These are phyloP conservation scores for Meyerozyma athensensis DNA, from an alignment of 1,139 yeast genomes.

Conservation along the genomic window DNA sequence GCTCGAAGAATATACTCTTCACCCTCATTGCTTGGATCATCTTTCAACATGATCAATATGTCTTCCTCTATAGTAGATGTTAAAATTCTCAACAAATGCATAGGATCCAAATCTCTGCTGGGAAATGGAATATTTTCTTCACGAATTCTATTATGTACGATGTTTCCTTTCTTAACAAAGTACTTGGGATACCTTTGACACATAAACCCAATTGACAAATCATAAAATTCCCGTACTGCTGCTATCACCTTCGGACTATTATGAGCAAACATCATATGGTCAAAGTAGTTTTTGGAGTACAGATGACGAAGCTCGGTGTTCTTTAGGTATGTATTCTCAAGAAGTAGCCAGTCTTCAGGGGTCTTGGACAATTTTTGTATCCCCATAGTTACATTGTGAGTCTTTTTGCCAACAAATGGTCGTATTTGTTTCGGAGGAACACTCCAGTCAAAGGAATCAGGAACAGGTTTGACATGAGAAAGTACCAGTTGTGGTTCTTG, in stretches of 20 bases:
- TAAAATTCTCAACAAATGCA: conserved; percentile 19
- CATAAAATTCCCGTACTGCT: conserved; percentile 34
- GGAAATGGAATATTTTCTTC: conserved; percentile 22
- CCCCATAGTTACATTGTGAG: conserved; percentile 38
- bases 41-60: conserved; percentile 31
- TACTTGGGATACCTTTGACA: conserved; percentile 31
- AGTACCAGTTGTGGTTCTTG: not conserved
- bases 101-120: conserved; percentile 14
- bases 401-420: conserved; percentile 23
- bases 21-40: conserved; percentile 27
- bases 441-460: conserved; percentile 10
- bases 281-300: conserved; percentile 16
- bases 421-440: conserved; percentile 12
- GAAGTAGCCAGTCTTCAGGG: conserved; percentile 35
- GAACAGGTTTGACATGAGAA: conserved; percentile 7
- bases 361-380: conserved; percentile 25
- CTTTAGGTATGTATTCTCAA: conserved; percentile 32
- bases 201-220: conserved; percentile 22
- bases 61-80: conserved; percentile 39
- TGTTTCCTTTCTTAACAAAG: conserved; percentile 15
- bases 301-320: conserved; percentile 19
- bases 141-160: conserved; percentile 25
- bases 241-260: conserved; percentile 15
- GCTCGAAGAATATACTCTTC: conserved; percentile 36
- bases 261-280: conserved; percentile 21